Evolutionary conservation across 768 basidiomycete species (phyloP).

Genomic region (Kondoa subrosea): DNA sequence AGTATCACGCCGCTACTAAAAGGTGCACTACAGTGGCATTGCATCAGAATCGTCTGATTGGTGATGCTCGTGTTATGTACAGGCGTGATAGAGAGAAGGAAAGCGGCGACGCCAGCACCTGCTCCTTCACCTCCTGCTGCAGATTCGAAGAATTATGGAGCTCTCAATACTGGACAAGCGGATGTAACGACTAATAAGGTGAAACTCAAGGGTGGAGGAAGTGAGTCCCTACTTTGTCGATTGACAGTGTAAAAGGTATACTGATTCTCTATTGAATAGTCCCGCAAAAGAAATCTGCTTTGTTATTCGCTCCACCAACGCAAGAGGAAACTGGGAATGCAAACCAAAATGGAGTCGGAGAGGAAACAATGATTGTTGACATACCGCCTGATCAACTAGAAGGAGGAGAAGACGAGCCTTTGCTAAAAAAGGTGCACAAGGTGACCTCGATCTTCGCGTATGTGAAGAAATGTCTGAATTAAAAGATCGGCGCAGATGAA

Average conservation of each 20-base stretch:
- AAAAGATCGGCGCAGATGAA: too few relatives aligned
- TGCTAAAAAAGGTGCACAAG: neutral
- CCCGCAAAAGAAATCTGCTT: neutral
- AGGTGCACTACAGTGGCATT: constrained; percentile 10
- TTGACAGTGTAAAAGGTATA: too few relatives aligned
- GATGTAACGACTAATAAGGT: neutral
- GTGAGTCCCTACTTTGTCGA: neutral
- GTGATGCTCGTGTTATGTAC: too few relatives aligned
- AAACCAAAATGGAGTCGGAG: neutral
- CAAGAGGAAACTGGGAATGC: neutral
- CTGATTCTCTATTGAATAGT: too few relatives aligned
- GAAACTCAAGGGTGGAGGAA: neutral
- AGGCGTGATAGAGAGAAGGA: neutral
- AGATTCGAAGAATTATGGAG: neutral
- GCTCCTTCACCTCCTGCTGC: neutral
- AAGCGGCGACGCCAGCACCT: neutral
- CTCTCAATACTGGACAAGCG: neutral
- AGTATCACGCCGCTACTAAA: constrained; percentile 26
- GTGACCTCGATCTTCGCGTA: too few relatives aligned
- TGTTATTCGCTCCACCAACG: neutral
- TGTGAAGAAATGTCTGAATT: neutral
- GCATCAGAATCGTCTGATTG: neutral
- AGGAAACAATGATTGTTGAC: neutral
- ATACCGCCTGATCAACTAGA: neutral
- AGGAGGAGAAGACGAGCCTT: neutral